phyloP scores from a whole-genome alignment of 768 basidiomycete genomes.

The Panaeolus papilionaceus region DNA sequence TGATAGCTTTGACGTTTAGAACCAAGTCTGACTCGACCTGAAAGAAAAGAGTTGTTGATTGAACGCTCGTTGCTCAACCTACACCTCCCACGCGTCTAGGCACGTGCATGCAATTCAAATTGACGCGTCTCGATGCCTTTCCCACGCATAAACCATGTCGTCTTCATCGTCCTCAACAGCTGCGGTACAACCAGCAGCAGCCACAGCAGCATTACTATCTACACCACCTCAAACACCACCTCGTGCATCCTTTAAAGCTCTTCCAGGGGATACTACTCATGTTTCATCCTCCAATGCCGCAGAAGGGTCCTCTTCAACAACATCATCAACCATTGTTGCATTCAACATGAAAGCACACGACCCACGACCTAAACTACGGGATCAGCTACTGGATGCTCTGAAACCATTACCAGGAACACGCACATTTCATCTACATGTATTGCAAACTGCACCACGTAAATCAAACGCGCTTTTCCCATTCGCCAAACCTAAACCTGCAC shows the following conservation, averaged over 20 bases:
- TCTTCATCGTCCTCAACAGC: slow-evolving; percentile 11
- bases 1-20: background rate
- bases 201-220: background rate
- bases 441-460: slow-evolving; percentile 72
- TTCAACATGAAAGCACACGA: slow-evolving; percentile 12
- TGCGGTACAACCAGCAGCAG: background rate
- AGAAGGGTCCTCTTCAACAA: background rate
- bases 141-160: slow-evolving; percentile 10
- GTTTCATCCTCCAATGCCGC: slow-evolving; percentile 10
- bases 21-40: background rate
- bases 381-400: slow-evolving; percentile 65
- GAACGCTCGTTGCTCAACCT: too few relatives aligned
- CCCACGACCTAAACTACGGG: slow-evolving; percentile 52
- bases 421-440: slow-evolving; percentile 76
- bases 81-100: background rate
- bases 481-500: slow-evolving; percentile 63
- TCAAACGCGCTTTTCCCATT: slow-evolving; percentile 77
- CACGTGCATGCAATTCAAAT: slow-evolving; percentile 11
- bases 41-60: too few relatives aligned
- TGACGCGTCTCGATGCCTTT: background rate
- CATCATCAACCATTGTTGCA: slow-evolving; percentile 7
- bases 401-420: slow-evolving; percentile 66
- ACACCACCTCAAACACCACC: slow-evolving; percentile 10
- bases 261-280: slow-evolving; percentile 15
- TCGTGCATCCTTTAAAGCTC: background rate